These are phyloP conservation scores for Brettanomyces bruxellensis DNA, from an alignment of 805 yeast species.

Conservation along the genomic window DNA sequence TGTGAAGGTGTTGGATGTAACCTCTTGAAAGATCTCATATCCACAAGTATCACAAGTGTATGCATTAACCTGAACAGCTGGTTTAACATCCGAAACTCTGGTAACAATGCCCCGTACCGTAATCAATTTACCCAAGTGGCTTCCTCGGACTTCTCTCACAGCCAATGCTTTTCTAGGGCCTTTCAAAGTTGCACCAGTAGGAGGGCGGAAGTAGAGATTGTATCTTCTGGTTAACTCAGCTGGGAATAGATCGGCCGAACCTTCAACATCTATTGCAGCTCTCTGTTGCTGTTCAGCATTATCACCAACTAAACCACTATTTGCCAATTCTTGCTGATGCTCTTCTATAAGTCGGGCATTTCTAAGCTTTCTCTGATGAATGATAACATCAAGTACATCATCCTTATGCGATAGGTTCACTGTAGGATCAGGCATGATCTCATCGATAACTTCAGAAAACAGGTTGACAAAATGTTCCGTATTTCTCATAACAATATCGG, in stretches of 20 bases:
- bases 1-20: slow-evolving; percentile 69
- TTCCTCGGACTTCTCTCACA: slow-evolving; percentile 84
- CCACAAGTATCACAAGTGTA: slow-evolving; percentile 98
- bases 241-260: slow-evolving; percentile 57
- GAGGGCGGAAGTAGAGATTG: slow-evolving; percentile 78
- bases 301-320: slow-evolving; percentile 26
- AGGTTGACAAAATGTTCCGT: slow-evolving; percentile 74
- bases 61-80: slow-evolving; percentile 82
- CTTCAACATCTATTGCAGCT: slow-evolving; percentile 12
- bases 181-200: slow-evolving; percentile 32
- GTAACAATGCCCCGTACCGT: slow-evolving; percentile 93
- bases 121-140: slow-evolving; percentile 73
- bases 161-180: slow-evolving; percentile 52
- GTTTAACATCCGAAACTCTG: slow-evolving; percentile 93
- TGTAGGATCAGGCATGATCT: slow-evolving; percentile 80
- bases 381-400: slow-evolving; percentile 86
- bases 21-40: slow-evolving; percentile 92
- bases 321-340: slow-evolving; percentile 50
- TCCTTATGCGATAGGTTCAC: slow-evolving; percentile 70
- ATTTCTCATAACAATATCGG: slow-evolving; percentile 57
- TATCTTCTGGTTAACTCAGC: slow-evolving; percentile 82
- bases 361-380: slow-evolving; percentile 81
- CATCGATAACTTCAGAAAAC: slow-evolving; percentile 68
- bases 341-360: slow-evolving; percentile 68
- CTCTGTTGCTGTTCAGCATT: slow-evolving; percentile 7